Conservation (phyloP, 257 asterid species). For the Coffea canephora region DNA sequence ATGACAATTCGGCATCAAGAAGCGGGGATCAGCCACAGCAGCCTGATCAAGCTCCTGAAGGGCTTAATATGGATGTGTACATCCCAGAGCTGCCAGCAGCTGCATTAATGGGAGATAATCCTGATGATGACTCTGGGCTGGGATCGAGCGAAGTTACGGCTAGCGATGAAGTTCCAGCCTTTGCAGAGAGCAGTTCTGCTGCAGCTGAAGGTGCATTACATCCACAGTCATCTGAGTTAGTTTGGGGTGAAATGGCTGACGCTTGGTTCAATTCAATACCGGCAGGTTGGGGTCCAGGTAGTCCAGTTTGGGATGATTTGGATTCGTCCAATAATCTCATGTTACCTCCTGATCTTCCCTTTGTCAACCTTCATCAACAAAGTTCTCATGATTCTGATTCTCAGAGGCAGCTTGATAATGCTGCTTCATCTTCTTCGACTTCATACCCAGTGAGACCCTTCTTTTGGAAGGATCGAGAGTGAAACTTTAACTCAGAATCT, state of each 20-base stretch:
- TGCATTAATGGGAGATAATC: conserved; percentile 18
- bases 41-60: conserved; percentile 17
- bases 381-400: conserved; percentile 30
- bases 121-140: conserved; percentile 27
- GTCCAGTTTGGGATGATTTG: conserved; percentile 85
- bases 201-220: conserved; percentile 8
- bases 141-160: conserved; percentile 30
- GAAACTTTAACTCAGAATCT: neutral
- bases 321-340: conserved; percentile 54
- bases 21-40: neutral
- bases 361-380: conserved; percentile 40
- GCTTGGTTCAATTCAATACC: conserved; percentile 69
- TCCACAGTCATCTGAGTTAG: conserved; percentile 53
- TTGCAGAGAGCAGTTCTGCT: conserved; percentile 22
- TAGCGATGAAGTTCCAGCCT: conserved; percentile 27
- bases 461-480: conserved; percentile 45
- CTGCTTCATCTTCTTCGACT: conserved; percentile 39
- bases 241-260: conserved; percentile 74
- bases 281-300: conserved; percentile 85
- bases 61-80: neutral
- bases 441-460: conserved; percentile 41
- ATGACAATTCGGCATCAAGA: conserved; percentile 3
- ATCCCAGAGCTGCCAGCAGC: conserved; percentile 20
- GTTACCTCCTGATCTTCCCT: conserved; percentile 62
- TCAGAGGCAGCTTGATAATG: conserved; percentile 33